These are phyloP conservation scores for Aureobasidium pullulans DNA, from an alignment of 2,329 filamentous ascomycete genomes.

Conservation along the genomic window DNA sequence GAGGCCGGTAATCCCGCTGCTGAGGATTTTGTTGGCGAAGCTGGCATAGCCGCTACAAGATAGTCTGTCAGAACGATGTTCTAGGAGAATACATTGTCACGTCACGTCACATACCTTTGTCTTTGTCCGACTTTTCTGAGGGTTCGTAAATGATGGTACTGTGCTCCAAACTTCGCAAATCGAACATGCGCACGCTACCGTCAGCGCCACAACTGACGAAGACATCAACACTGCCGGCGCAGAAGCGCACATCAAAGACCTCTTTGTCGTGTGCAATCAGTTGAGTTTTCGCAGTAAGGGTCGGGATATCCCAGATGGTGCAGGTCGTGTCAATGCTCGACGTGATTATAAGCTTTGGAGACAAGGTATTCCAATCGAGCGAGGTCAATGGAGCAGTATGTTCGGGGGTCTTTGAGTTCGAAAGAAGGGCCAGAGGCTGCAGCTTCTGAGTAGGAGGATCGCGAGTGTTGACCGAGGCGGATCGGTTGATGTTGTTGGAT, in stretches of 20 bases:
- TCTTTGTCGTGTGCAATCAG: slow-evolving; percentile 98
- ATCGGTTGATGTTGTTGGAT: slow-evolving; percentile 63
- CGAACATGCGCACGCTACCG: slow-evolving; percentile 97
- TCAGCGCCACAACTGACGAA: slow-evolving; percentile 98
- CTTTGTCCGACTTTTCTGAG: slow-evolving; percentile 66
- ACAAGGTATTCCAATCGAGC: slow-evolving; percentile 96
- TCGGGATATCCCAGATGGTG: slow-evolving; percentile 99
- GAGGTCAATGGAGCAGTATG: slow-evolving; percentile 95
- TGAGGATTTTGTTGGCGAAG: slow-evolving; percentile 61
- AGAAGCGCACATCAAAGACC: slow-evolving; percentile 97
- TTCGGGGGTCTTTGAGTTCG: slow-evolving; percentile 96
- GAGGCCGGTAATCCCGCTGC: slow-evolving; percentile 58
- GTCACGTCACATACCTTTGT: slow-evolving; percentile 31
- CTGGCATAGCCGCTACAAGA: slow-evolving; percentile 41
- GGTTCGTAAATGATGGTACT: slow-evolving; percentile 99
- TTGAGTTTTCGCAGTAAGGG: slow-evolving; percentile 94
- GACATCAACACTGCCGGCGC: slow-evolving; percentile 95
- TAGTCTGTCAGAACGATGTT: not conserved
- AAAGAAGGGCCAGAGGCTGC: slow-evolving; percentile 83
- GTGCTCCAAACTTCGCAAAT: slow-evolving; percentile 89
- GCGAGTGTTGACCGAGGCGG: slow-evolving; percentile 52
- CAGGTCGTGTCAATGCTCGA: slow-evolving; percentile 98
- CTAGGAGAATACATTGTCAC: not conserved
- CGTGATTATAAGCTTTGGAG: slow-evolving; percentile 94
- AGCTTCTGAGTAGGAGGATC: slow-evolving; percentile 66